These are phyloP conservation scores for Candida nitratophila DNA, from an alignment of 805 yeast species.

Conservation along the genomic window DNA sequence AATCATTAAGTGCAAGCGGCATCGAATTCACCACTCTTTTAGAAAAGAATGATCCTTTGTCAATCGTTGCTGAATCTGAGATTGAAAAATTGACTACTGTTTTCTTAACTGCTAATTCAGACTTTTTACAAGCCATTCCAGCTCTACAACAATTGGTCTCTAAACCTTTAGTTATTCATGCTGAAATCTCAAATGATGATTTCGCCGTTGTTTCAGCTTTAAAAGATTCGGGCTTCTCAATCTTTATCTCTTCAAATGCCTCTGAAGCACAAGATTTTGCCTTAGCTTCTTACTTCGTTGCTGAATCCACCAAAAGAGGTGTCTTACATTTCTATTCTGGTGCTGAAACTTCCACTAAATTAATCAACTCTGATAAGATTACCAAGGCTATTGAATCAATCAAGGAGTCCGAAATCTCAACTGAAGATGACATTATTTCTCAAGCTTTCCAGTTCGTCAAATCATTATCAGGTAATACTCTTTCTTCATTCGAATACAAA, in stretches of 20 bases:
- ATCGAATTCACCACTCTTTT: constrained; percentile 21
- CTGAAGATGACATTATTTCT: constrained; percentile 22
- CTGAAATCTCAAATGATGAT: constrained; percentile 52
- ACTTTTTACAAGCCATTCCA: constrained; percentile 56
- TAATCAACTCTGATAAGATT: constrained; percentile 4
- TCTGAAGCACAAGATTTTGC: constrained; percentile 49
- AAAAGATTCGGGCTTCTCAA: constrained; percentile 59
- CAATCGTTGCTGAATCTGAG: constrained; percentile 31
- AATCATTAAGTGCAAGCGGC: constrained; percentile 10
- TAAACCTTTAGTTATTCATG: constrained; percentile 50
- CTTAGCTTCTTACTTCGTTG: constrained; percentile 50
- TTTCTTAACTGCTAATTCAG: constrained; percentile 38
- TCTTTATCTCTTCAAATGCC: constrained; percentile 59
- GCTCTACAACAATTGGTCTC: constrained; percentile 36
- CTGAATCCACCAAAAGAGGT: constrained; percentile 41
- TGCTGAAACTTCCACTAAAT: constrained; percentile 5
- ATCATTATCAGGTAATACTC: constrained; percentile 20
- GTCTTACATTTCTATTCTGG: constrained; percentile 64
- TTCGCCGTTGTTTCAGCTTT: constrained; percentile 63
- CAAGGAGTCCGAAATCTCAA: constrained; percentile 6
- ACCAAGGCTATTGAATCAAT: constrained; percentile 9
- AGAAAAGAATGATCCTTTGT: constrained; percentile 48
- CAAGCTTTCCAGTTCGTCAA: constrained; percentile 25
- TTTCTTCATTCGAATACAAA: constrained; percentile 34
- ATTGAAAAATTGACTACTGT: constrained; percentile 11